Evolutionary conservation across 176 grass and related monocot species (phyloP).

Genomic region (Bonia amplexicaulis): DNA sequence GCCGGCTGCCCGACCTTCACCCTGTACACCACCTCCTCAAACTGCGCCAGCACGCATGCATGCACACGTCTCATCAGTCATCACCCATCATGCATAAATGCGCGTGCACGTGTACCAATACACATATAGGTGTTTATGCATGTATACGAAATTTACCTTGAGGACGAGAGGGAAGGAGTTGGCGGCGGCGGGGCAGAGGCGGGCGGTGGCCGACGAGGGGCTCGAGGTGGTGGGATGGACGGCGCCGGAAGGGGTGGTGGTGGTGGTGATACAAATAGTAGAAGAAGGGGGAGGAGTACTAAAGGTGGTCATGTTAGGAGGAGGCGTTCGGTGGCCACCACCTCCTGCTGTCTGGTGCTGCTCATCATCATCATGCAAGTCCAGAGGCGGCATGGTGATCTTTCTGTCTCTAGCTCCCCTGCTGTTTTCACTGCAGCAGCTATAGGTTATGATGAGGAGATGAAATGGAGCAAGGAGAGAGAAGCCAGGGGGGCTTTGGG

Average conservation of each 20-base stretch:
- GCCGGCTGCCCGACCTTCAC: constrained; percentile 46
- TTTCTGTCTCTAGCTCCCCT: not conserved
- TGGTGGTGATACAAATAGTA: not conserved
- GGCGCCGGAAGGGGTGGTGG: constrained; percentile 11
- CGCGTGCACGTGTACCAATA: not conserved
- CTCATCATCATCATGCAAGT: constrained; percentile 24
- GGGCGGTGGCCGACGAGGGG: constrained; percentile 29
- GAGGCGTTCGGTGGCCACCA: not conserved
- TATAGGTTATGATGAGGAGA: not conserved
- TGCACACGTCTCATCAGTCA: constrained; percentile 21
- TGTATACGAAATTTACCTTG: constrained; percentile 45
- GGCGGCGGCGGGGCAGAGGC: constrained; percentile 23
- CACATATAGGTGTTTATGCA: not conserved
- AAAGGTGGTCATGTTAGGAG: not conserved
- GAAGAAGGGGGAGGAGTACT: not conserved
- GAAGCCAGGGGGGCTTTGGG: not conserved
- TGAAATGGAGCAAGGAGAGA: not conserved
- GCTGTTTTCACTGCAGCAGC: not conserved
- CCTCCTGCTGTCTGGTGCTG: constrained; percentile 11
- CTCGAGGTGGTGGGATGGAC: constrained; percentile 51
- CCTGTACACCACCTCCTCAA: constrained; percentile 86
- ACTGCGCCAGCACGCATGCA: constrained; percentile 50
- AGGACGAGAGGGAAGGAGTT: constrained; percentile 65
- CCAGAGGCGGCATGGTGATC: constrained; percentile 30
- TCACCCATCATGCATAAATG: not conserved